Percentiles rank a stretch among this genome's conserved stretches.
These are phyloP conservation scores for Talaromyces stipitatus DNA, from an alignment of 495 filamentous ascomycete species.

Conservation along the genomic window DNA sequence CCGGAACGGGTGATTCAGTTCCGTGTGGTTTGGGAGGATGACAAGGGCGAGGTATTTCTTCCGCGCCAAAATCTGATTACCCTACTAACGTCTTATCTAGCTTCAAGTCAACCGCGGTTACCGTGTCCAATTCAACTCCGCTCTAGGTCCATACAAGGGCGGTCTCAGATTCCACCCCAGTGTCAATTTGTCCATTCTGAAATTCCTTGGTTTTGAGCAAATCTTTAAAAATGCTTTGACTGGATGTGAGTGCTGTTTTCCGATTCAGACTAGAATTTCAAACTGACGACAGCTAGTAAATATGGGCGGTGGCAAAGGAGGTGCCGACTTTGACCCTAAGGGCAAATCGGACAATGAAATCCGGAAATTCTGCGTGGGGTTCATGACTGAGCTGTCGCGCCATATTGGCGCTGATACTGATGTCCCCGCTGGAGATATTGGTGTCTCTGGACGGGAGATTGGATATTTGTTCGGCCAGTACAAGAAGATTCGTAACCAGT, in stretches of 20 bases:
- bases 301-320: constrained; percentile 98
- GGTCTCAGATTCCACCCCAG: constrained; percentile 89
- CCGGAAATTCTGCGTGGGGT: constrained; percentile 90
- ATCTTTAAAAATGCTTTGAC: constrained; percentile 99
- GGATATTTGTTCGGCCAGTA: constrained; percentile 96
- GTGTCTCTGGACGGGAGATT: constrained; percentile 83
- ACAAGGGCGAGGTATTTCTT: constrained; percentile 51
- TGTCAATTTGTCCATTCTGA: constrained; percentile 95
- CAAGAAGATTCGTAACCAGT: constrained; percentile 77
- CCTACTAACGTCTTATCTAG: constrained; percentile 22
- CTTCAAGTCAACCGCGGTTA: constrained; percentile 93
- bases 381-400: constrained; percentile 90
- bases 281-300: constrained; percentile 52
- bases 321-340: constrained; percentile 98
- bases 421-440: constrained; percentile 91
- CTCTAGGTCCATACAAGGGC: constrained; percentile 96
- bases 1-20: constrained; percentile 97
- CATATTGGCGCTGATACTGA: constrained; percentile 97
- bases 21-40: constrained; percentile 94
- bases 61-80: background rate
- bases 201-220: constrained; percentile 99
- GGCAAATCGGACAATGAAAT: constrained; percentile 97
- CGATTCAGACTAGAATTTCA: background rate
- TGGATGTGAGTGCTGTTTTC: constrained; percentile 57
- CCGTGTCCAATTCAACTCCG: constrained; percentile 98